Evolutionary conservation across 1,139 yeast species (phyloP).

Genomic region (Petasospora rhodanensis): DNA sequence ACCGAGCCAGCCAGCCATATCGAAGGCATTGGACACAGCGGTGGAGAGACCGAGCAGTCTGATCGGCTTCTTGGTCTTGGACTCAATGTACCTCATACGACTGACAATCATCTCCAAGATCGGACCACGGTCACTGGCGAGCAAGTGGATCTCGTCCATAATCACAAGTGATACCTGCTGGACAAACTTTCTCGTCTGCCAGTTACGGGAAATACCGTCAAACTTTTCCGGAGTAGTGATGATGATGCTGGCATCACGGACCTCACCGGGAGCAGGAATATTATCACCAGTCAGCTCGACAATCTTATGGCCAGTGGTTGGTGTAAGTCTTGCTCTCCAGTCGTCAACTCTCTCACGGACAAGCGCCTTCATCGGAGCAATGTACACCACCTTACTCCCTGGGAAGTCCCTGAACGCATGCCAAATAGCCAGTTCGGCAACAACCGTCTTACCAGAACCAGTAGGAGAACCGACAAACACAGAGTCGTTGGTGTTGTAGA

Average conservation of each 20-base stretch:
- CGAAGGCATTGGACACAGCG: constrained; percentile 96
- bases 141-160: constrained; percentile 96
- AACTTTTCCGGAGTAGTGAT: constrained; percentile 98
- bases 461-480: constrained; percentile 97
- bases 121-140: constrained; percentile 98
- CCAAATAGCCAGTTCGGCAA: constrained; percentile 97
- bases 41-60: constrained; percentile 92
- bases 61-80: constrained; percentile 70
- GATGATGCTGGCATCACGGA: constrained; percentile 85
- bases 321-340: constrained; percentile 74
- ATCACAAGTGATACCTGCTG: constrained; percentile 87
- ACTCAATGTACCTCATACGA: constrained; percentile 89
- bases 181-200: constrained; percentile 94
- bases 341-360: constrained; percentile 96
- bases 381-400: constrained; percentile 81
- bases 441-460: constrained; percentile 97
- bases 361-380: constrained; percentile 98
- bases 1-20: constrained; percentile 97
- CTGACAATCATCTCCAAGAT: constrained; percentile 97
- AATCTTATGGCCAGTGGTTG: constrained; percentile 57
- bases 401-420: constrained; percentile 83
- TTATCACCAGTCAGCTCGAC: constrained; percentile 98
- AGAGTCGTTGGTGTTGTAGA: constrained; percentile 74
- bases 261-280: constrained; percentile 80
- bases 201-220: constrained; percentile 97